Percentiles rank a stretch among this genome's conserved stretches.
Evolutionary conservation across 768 basidiomycete species (phyloP).

Genomic region (Tricholoma matsutake): DNA sequence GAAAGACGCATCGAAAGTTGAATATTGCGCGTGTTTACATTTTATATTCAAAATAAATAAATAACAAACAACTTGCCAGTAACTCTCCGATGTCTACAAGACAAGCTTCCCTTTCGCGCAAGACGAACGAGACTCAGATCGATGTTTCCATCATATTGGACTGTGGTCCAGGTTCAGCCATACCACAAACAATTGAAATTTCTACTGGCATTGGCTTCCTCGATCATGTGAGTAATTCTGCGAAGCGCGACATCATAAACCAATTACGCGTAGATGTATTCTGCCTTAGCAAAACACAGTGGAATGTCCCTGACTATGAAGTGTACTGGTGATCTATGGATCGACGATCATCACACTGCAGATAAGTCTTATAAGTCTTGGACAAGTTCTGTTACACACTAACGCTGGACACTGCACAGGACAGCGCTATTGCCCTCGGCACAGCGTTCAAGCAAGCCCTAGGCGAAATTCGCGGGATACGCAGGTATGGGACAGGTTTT

Average conservation of each 20-base stretch:
- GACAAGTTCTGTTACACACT: constrained; percentile 7
- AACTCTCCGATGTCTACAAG: constrained; percentile 34
- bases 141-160: constrained; percentile 83
- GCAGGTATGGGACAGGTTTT: constrained; percentile 93
- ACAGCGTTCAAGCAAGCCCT: constrained; percentile 93
- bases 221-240: constrained; percentile 71
- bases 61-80: neutral
- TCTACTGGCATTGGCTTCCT: constrained; percentile 98
- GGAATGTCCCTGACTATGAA: constrained; percentile 90
- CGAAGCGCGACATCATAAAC: neutral
- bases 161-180: constrained; percentile 58
- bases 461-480: constrained; percentile 92
- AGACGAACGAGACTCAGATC: constrained; percentile 90
- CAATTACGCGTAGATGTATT: constrained; percentile 74
- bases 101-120: constrained; percentile 70
- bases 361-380: constrained; percentile 56
- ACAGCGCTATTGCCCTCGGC: constrained; percentile 83
- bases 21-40: constrained; percentile 20
- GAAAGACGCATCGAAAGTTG: constrained; percentile 23
- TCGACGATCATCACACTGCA: constrained; percentile 99
- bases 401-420: constrained; percentile 51
- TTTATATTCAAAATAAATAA: neutral
- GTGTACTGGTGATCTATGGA: constrained; percentile 94
- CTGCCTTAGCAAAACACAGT: constrained; percentile 94
- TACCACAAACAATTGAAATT: constrained; percentile 73